Evolutionary conservation across 1,139 yeast genomes (phyloP).

Genomic region (Pneumocystis oryctolagi): DNA sequence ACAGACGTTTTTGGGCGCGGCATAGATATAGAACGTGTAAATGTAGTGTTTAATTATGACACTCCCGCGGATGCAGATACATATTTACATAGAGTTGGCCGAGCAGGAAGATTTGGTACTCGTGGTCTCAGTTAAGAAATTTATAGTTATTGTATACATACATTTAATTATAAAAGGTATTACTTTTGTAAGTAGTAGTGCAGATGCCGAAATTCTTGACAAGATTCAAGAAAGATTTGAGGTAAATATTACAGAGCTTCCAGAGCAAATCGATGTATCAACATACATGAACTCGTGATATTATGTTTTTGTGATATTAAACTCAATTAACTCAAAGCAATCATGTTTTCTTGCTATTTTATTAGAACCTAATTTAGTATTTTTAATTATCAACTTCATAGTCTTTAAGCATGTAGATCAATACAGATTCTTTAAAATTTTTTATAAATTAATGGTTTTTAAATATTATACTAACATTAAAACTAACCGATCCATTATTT

Average conservation of each 20-base stretch:
- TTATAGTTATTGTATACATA: not conserved
- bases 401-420: not conserved
- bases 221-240: constrained; percentile 96
- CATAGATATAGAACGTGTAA: constrained; percentile 96
- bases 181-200: constrained; percentile 72
- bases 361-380: not conserved
- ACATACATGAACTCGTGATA: constrained; percentile 69
- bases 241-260: constrained; percentile 86
- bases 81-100: constrained; percentile 96
- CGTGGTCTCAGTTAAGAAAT: constrained; percentile 50
- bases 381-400: not conserved
- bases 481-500: not conserved
- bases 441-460: not conserved
- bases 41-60: constrained; percentile 94
- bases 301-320: not conserved
- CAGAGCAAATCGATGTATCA: constrained; percentile 93
- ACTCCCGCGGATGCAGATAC: constrained; percentile 59
- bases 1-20: constrained; percentile 99
- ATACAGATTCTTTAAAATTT: not conserved
- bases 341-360: not conserved
- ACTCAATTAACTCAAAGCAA: not conserved
- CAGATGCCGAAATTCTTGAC: constrained; percentile 78
- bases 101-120: constrained; percentile 99
- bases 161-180: constrained; percentile 34
- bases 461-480: not conserved